A percentile compares a stretch with the other conserved stretches of the same genome.
Conservation (phyloP, 2,329 filamentous ascomycete species). For the Fusarium humuli region DNA sequence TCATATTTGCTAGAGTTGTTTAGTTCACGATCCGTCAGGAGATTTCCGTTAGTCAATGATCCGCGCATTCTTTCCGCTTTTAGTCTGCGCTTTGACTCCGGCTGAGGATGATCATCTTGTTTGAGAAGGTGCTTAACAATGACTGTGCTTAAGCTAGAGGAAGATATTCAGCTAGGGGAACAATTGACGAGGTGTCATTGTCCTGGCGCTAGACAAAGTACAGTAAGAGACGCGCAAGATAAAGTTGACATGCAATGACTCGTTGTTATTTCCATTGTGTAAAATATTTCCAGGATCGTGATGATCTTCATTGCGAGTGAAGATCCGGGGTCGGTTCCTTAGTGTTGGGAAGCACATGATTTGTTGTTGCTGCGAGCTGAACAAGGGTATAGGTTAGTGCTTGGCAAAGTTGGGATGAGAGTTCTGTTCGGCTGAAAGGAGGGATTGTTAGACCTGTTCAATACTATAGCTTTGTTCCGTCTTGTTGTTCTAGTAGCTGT, state of each 20-base stretch:
- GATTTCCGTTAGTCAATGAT: neutral
- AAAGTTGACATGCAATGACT: neutral
- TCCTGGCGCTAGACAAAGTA: neutral
- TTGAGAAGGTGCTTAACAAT: no score
- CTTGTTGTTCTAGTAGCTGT: neutral
- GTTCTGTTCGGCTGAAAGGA: neutral
- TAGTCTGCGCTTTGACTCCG: neutral
- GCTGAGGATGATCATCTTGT: neutral
- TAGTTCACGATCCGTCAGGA: neutral
- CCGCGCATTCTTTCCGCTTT: neutral
- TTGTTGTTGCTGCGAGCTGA: neutral
- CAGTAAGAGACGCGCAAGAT: neutral
- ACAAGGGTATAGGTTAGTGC: neutral
- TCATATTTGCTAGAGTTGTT: neutral
- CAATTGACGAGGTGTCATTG: neutral
- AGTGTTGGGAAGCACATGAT: neutral
- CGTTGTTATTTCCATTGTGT: neutral
- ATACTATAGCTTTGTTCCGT: neutral
- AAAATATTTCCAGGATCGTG: neutral
- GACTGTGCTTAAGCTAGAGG: no score
- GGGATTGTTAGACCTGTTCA: neutral
- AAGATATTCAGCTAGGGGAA: neutral
- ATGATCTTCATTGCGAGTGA: neutral
- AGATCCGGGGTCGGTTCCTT: slow-evolving; percentile 14
- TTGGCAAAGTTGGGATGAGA: no score